Conservation (phyloP, 176 grass and related monocot genomes). For the Oryza glaberrima region DNA sequence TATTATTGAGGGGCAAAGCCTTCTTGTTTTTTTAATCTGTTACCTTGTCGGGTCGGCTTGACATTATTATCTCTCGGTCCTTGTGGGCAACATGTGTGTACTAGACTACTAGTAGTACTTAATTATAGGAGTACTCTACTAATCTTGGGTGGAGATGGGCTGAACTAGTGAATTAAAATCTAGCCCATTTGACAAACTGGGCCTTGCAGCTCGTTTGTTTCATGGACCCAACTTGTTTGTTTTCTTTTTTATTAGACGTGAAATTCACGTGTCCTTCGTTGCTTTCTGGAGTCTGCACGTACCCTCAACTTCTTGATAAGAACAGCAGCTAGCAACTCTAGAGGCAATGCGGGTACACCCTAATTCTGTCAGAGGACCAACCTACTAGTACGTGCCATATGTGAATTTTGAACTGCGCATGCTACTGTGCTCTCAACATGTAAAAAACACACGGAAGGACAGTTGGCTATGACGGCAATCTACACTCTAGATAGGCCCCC, state of each 20-base stretch:
- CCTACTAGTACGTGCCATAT: background rate
- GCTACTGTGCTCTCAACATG: background rate
- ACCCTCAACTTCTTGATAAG: background rate
- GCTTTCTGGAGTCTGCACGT: background rate
- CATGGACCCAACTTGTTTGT: background rate
- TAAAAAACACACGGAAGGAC: slow-evolving; percentile 13
- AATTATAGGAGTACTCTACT: background rate
- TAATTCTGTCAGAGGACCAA: background rate
- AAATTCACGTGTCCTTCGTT: background rate
- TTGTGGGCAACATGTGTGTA: background rate
- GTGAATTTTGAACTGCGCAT: slow-evolving; percentile 38
- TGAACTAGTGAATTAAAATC: background rate
- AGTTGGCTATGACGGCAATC: background rate
- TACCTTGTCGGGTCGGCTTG: slow-evolving; percentile 9
- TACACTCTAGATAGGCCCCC: background rate
- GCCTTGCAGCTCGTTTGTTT: background rate
- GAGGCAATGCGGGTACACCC: background rate
- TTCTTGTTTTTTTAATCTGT: slow-evolving; percentile 3
- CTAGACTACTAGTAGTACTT: too few relatives aligned
- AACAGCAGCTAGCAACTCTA: slow-evolving; percentile 2
- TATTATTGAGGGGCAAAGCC: slow-evolving; percentile 14
- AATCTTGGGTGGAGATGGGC: background rate
- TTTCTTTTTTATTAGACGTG: background rate
- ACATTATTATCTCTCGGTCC: background rate
- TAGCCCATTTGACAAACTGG: background rate